Evolutionary conservation across 129 eudicot species (phyloP).

Genomic region (Apium graveolens): DNA sequence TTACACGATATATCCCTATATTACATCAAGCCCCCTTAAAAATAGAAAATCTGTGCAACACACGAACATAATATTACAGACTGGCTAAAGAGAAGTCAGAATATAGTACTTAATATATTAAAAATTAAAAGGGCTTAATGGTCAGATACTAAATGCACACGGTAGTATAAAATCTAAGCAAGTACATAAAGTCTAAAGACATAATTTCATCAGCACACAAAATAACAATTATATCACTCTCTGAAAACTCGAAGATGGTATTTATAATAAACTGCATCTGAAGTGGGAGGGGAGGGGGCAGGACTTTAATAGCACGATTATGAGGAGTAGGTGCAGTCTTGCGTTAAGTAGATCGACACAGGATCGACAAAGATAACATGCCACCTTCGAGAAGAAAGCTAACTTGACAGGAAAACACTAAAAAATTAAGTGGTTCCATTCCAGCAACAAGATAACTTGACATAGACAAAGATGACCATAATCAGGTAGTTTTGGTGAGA

Average conservation of each 20-base stretch:
- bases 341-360: neutral
- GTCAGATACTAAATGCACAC: too few species aligned
- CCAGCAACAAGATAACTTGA: slow-evolving; percentile 6
- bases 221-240: neutral
- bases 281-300: neutral
- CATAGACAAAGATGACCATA: neutral
- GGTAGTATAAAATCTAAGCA: neutral
- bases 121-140: too few species aligned
- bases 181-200: neutral
- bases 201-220: neutral
- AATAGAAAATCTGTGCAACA: neutral
- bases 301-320: too few species aligned
- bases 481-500: neutral
- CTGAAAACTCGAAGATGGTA: neutral
- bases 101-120: too few species aligned
- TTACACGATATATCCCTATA: too few species aligned
- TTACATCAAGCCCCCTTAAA: too few species aligned
- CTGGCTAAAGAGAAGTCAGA: too few species aligned
- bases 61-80: neutral
- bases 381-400: slow-evolving; percentile 10
- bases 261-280: too few species aligned
- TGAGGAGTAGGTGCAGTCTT: too few species aligned
- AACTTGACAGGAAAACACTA: neutral
- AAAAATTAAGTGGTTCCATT: neutral
- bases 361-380: neutral